Percentiles rank a stretch among this genome's conserved stretches.
Conservation (phyloP, 345 rosid genomes). For the Eutrema yunnanense region DNA sequence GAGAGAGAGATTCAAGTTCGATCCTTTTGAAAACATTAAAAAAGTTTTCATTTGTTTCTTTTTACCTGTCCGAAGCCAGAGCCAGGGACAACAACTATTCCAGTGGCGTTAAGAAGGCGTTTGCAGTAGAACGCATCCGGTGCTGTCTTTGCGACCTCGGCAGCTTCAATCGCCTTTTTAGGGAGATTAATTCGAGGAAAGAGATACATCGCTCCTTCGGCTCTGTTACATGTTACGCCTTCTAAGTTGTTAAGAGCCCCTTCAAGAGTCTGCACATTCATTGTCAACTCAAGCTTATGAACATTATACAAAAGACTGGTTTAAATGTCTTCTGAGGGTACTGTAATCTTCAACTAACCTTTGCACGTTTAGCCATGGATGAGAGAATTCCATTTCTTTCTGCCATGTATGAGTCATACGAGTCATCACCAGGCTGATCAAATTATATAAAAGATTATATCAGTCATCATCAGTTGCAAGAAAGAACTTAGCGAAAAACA, state of each 20-base stretch:
- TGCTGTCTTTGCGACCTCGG: slow-evolving; percentile 52
- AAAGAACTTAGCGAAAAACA: neutral
- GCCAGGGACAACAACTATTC: slow-evolving; percentile 90
- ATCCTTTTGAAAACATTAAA: neutral
- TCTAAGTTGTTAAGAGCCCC: slow-evolving; percentile 71
- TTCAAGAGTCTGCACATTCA: slow-evolving; percentile 55
- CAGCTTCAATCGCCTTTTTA: slow-evolving; percentile 73
- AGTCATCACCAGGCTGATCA: slow-evolving; percentile 78
- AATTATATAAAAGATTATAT: neutral
- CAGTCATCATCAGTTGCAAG: neutral
- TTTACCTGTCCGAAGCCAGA: slow-evolving; percentile 92
- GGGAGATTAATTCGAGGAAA: slow-evolving; percentile 79
- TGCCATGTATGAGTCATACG: slow-evolving; percentile 59
- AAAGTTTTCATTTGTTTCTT: slow-evolving; percentile 19
- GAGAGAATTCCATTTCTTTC: slow-evolving; percentile 84
- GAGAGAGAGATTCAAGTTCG: neutral
- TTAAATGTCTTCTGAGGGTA: neutral
- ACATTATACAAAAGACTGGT: neutral
- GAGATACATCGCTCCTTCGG: slow-evolving; percentile 97
- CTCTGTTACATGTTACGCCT: slow-evolving; percentile 83
- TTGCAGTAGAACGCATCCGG: slow-evolving; percentile 92
- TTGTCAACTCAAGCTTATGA: neutral
- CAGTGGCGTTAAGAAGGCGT: slow-evolving; percentile 80
- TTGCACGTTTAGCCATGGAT: slow-evolving; percentile 80
- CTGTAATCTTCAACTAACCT: slow-evolving; percentile 37